Evolutionary conservation across 352 stramenopile genomes (phyloP).

Genomic region (Globisporangium irregulare): DNA sequence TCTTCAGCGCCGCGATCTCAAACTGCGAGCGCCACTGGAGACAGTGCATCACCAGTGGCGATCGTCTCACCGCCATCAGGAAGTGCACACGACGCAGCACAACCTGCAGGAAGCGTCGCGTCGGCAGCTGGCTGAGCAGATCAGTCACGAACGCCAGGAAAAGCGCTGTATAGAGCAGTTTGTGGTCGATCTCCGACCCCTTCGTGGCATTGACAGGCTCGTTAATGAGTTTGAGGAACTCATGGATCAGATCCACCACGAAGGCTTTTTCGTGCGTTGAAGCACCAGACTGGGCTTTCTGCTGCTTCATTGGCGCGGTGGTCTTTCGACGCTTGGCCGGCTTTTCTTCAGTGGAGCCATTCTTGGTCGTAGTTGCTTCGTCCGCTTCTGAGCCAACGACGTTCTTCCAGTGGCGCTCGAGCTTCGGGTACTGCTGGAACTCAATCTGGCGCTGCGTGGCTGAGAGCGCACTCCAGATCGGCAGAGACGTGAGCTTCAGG

Average conservation of each 20-base stretch:
- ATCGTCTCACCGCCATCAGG: conserved; percentile 33
- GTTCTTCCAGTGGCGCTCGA: conserved; percentile 66
- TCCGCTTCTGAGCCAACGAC: conserved; percentile 15
- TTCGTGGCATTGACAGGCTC: conserved; percentile 20
- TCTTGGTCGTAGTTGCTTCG: neutral
- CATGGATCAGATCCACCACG: conserved; percentile 34
- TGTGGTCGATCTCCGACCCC: conserved; percentile 10
- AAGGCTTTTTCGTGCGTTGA: conserved; percentile 29
- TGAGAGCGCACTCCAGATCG: conserved; percentile 59
- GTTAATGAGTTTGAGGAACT: conserved; percentile 43
- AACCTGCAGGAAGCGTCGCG: conserved; percentile 78
- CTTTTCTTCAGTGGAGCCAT: conserved; percentile 12
- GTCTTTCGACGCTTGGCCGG: conserved; percentile 40
- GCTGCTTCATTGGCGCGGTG: neutral
- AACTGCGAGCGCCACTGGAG: conserved; percentile 32
- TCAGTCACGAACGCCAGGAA: conserved; percentile 84
- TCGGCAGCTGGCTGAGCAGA: conserved; percentile 86
- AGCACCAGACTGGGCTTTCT: neutral
- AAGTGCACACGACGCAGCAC: conserved; percentile 71
- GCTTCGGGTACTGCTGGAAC: conserved; percentile 61
- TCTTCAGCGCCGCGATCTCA: conserved; percentile 43
- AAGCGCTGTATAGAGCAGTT: conserved; percentile 44
- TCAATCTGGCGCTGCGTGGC: conserved; percentile 55
- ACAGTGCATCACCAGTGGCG: conserved; percentile 35
- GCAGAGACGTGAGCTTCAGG: conserved; percentile 63